phyloP scores from a whole-genome alignment of 2,329 filamentous ascomycete species.

The Diplodia intermedia region DNA sequence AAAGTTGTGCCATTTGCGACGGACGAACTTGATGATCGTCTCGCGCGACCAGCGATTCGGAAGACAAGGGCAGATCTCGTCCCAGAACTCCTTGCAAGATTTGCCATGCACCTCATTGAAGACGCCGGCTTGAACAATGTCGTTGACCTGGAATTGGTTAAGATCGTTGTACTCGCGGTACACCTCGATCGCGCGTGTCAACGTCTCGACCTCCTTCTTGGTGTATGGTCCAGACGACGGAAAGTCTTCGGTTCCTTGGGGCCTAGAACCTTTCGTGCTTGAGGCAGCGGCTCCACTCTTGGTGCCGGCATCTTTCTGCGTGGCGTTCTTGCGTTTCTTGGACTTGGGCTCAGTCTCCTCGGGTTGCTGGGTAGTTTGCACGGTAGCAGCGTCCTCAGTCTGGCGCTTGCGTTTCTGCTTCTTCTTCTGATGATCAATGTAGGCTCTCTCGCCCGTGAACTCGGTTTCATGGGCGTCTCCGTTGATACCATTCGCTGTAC shows the following conservation, averaged over 20 bases:
- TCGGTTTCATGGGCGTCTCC: conserved; percentile 4
- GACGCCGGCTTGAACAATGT: conserved; percentile 35
- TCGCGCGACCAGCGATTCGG: conserved; percentile 43
- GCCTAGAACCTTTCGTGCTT: neutral
- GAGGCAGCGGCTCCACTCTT: neutral
- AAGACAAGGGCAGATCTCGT: conserved; percentile 43
- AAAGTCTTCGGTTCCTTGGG: conserved; percentile 25
- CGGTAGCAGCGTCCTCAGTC: neutral
- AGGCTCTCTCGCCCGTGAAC: conserved; percentile 14
- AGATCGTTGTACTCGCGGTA: conserved; percentile 37
- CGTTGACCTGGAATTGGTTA: conserved; percentile 36
- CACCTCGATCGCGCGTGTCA: conserved; percentile 36
- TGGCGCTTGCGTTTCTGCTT: conserved; percentile 30
- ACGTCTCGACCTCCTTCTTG: conserved; percentile 34
- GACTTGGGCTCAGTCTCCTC: conserved; percentile 3
- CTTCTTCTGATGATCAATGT: conserved; percentile 29
- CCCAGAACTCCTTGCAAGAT: conserved; percentile 40
- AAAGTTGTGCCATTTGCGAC: conserved; percentile 71
- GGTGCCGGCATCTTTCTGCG: neutral
- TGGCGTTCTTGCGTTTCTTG: conserved; percentile 27
- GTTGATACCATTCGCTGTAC: neutral
- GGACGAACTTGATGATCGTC: conserved; percentile 54
- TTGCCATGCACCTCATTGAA: conserved; percentile 29
- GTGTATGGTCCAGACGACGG: conserved; percentile 34
- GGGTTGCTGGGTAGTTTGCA: neutral